These are phyloP conservation scores for Diplogelasinospora grovesii DNA, from an alignment of 495 filamentous ascomycete species.

Conservation along the genomic window DNA sequence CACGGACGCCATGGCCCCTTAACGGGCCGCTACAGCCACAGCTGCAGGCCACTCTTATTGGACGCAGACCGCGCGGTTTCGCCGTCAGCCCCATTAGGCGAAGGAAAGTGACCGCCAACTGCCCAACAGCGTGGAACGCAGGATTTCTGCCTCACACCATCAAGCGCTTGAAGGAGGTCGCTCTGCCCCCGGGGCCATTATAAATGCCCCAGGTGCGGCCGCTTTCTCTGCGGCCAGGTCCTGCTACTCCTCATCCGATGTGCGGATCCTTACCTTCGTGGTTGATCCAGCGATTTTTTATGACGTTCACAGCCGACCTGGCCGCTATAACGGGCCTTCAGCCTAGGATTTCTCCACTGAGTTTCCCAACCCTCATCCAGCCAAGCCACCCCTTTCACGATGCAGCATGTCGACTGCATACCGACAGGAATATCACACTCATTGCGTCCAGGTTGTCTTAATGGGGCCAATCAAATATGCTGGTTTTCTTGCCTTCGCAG, in stretches of 20 bases:
- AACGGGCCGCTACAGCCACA: too few relatives aligned
- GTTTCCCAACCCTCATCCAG: not conserved
- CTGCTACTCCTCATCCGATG: not conserved
- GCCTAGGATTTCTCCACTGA: not conserved
- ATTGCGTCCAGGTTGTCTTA: too few relatives aligned
- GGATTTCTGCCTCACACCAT: not conserved
- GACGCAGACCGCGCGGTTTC: too few relatives aligned
- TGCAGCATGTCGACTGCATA: not conserved
- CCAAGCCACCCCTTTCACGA: not conserved
- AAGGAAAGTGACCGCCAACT: not conserved
- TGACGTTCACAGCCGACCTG: too few relatives aligned
- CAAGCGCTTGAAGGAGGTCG: not conserved
- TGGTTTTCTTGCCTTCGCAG: too few relatives aligned
- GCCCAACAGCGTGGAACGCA: not conserved
- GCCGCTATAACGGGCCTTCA: too few relatives aligned
- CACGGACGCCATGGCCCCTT: not conserved
- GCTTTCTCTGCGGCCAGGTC: constrained; percentile 1
- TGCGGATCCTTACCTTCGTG: not conserved
- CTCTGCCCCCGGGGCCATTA: not conserved
- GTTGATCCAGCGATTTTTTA: too few relatives aligned
- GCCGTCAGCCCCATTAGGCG: not conserved
- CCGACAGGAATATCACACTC: too few relatives aligned
- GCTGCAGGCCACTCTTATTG: too few relatives aligned
- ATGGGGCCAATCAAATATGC: too few relatives aligned
- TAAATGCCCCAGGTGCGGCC: not conserved